Percentiles rank a stretch among this genome's conserved stretches.
Evolutionary conservation across 352 stramenopile species (phyloP).

Genomic region (Phytophthora citricola): DNA sequence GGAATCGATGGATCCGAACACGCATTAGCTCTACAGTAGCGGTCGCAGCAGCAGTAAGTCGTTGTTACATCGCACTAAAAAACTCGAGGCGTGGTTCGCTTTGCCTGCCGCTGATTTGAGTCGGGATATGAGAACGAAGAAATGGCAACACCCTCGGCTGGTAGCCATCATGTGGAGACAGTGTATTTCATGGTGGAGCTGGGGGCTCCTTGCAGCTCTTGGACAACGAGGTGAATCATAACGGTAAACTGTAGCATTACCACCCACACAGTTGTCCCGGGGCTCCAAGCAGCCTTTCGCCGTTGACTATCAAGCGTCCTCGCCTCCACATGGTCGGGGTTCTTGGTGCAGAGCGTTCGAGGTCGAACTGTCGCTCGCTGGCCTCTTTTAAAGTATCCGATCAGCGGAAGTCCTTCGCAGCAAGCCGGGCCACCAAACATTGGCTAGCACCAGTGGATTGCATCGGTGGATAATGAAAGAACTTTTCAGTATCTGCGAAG

Average conservation of each 20-base stretch:
- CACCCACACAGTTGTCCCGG: conserved; percentile 18
- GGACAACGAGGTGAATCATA: background rate
- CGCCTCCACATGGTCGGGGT: conserved; percentile 23
- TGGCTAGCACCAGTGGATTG: background rate
- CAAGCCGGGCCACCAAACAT: conserved; percentile 11
- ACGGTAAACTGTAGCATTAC: conserved; percentile 18
- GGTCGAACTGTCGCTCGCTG: conserved; percentile 24
- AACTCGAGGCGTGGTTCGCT: conserved; percentile 23
- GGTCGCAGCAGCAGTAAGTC: conserved; percentile 3
- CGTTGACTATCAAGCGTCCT: conserved; percentile 6
- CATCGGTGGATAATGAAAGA: conserved; percentile 2
- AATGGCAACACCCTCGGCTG: conserved; percentile 4
- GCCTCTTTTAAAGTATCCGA: background rate
- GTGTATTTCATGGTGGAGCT: background rate
- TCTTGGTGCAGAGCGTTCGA: conserved; percentile 19
- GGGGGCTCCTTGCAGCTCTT: background rate
- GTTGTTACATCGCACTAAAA: conserved; percentile 17
- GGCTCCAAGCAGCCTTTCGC: conserved; percentile 11
- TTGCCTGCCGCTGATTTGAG: conserved; percentile 21
- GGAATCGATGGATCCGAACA: background rate
- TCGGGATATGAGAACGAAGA: conserved; percentile 9
- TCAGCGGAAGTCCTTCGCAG: conserved; percentile 12
- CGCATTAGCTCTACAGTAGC: background rate
- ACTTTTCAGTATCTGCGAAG: conserved; percentile 15
- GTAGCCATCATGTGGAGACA: conserved; percentile 7